Evolutionary conservation across 2,329 filamentous ascomycete genomes (phyloP).

Genomic region (Myriosclerotinia curreyana): DNA sequence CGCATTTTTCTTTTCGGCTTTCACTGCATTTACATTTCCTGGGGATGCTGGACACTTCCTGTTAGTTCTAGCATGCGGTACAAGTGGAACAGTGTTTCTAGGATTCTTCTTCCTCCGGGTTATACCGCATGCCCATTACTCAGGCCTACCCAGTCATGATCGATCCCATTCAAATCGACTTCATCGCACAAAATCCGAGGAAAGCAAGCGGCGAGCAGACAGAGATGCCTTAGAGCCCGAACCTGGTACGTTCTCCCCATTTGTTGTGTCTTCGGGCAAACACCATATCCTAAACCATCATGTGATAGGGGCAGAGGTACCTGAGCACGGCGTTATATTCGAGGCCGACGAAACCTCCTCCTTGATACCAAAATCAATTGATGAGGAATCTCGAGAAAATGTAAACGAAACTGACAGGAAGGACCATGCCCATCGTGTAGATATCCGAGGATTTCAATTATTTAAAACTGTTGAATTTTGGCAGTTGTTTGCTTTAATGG

Average conservation of each 20-base stretch:
- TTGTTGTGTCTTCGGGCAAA: constrained; percentile 37
- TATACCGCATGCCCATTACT: constrained; percentile 54
- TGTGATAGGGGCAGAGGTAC: constrained; percentile 35
- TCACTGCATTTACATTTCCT: constrained; percentile 75
- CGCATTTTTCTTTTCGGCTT: constrained; percentile 89
- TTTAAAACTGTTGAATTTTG: constrained; percentile 77
- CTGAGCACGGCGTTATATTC: constrained; percentile 32
- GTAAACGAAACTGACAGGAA: constrained; percentile 53
- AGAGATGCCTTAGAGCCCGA: constrained; percentile 46
- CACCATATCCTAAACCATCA: constrained; percentile 36
- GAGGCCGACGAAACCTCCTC: constrained; percentile 74
- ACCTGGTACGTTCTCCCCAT: constrained; percentile 60
- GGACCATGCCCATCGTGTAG: constrained; percentile 75
- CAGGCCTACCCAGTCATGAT: constrained; percentile 42
- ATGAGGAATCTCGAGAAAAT: constrained; percentile 49
- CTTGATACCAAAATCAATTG: constrained; percentile 60
- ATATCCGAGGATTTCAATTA: constrained; percentile 82
- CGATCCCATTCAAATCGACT: constrained; percentile 40
- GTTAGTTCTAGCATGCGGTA: constrained; percentile 75
- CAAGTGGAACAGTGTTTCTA: constrained; percentile 68
- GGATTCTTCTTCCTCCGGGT: constrained; percentile 85
- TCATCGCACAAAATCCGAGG: constrained; percentile 47
- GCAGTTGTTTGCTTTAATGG: constrained; percentile 85
- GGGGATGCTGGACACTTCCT: constrained; percentile 81
- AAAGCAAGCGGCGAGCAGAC: constrained; percentile 43